phyloP scores from a whole-genome alignment of 371 early-diverging fungal species.

The Gilbertella persicaria region DNA sequence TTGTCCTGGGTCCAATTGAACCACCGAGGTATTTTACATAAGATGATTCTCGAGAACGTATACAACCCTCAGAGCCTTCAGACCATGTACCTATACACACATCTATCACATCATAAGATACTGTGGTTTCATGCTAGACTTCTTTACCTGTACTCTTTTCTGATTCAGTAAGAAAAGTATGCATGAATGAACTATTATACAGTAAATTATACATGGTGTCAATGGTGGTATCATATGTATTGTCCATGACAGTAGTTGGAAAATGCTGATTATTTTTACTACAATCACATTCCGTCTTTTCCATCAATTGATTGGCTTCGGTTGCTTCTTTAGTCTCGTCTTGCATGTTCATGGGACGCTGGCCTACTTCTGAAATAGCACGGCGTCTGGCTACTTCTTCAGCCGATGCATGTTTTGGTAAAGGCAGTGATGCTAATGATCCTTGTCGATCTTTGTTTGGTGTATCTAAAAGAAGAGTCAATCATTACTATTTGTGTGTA shows the following conservation, averaged over 20 bases:
- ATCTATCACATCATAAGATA: no score
- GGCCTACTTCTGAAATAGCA: constrained; percentile 24
- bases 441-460: background rate
- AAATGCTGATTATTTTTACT: constrained; percentile 50
- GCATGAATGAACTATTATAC: constrained; percentile 39
- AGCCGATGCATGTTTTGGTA: background rate
- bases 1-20: constrained; percentile 67
- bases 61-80: constrained; percentile 19
- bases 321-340: background rate
- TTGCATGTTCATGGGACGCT: constrained; percentile 18
- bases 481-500: no score
- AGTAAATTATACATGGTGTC: constrained; percentile 50
- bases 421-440: constrained; percentile 12
- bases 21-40: constrained; percentile 42
- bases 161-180: constrained; percentile 33
- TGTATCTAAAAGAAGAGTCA: background rate
- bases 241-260: constrained; percentile 46
- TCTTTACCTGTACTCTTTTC: constrained; percentile 44
- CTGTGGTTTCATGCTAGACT: no score
- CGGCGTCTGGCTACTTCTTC: constrained; percentile 10
- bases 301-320: constrained; percentile 6
- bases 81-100: constrained; percentile 37
- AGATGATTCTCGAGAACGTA: constrained; percentile 23
- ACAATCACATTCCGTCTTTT: constrained; percentile 46
- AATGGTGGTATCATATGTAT: constrained; percentile 45